Percentiles rank a stretch among this genome's conserved stretches.
phyloP scores from a whole-genome alignment of 805 yeast species.

The Tetrapisispora phaffii region DNA sequence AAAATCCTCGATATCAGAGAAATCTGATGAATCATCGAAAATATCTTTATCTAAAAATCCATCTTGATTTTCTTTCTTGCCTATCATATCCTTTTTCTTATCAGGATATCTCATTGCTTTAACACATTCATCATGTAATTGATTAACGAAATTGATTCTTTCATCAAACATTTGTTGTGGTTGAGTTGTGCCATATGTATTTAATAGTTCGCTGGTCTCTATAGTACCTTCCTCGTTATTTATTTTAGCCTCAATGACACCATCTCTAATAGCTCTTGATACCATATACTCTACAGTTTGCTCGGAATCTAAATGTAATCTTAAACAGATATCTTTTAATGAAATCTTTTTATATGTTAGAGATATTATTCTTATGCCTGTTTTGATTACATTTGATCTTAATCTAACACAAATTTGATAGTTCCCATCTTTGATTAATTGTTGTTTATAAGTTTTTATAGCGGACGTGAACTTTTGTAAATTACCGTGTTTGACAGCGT shows the following conservation, averaged over 20 bases:
- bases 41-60: slow-evolving; percentile 17
- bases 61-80: slow-evolving; percentile 13
- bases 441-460: slow-evolving; percentile 49
- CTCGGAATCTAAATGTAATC: slow-evolving; percentile 85
- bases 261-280: slow-evolving; percentile 92
- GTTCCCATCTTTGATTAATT: slow-evolving; percentile 65
- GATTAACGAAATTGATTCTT: slow-evolving; percentile 85
- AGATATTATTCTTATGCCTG: slow-evolving; percentile 91
- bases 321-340: slow-evolving; percentile 85
- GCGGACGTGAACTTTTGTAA: slow-evolving; percentile 68
- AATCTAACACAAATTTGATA: slow-evolving; percentile 77
- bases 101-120: slow-evolving; percentile 90
- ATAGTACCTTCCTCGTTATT: slow-evolving; percentile 86
- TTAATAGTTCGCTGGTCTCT: slow-evolving; percentile 79
- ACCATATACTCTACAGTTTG: slow-evolving; percentile 95
- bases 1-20: slow-evolving; percentile 28
- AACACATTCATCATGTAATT: slow-evolving; percentile 82
- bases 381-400: slow-evolving; percentile 94
- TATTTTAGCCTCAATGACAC: slow-evolving; percentile 89
- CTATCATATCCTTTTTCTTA: slow-evolving; percentile 20
- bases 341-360: slow-evolving; percentile 85
- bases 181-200: slow-evolving; percentile 74
- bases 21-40: slow-evolving; percentile 26
- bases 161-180: slow-evolving; percentile 88
- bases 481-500: slow-evolving; percentile 90